Base-by-base conservation (phyloP, 2,329 filamentous ascomycete species). In the Cladosporium sp. region DNA sequence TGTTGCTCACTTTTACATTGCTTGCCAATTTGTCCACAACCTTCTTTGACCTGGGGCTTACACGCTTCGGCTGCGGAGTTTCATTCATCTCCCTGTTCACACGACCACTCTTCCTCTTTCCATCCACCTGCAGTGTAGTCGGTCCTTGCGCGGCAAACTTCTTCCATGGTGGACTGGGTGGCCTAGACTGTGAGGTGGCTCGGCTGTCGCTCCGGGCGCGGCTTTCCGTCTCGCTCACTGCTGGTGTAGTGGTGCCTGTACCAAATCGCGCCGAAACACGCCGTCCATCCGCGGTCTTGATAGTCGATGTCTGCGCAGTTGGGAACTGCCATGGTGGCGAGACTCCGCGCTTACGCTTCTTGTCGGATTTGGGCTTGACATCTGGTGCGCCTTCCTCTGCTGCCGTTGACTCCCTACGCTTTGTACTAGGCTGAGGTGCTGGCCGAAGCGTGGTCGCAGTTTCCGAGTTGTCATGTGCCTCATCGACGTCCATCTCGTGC, bases 151-250 rank as follows among this genome's bases (percentile, higher is more conserved):
- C 92, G 67, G 86, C 86, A 69, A 91, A 86, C 74, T 88, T 92
- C 82, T 95, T 98, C 95, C 95, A 99, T 26, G 95, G 95, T 70
- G 95, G 95, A 69, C 94, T 98, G 67, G 85, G 84, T 63, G 82
- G 80, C 80, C 82, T 78, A 68, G 82, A 77, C 67, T 78, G 69
- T 65, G 73, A 70, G 28, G 54, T 65, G 26, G 70, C 69, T 57
- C 71, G 69, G 59, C 71, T 72, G 44, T 64, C 64, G 59, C 72
- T 74, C 7, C 70, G 68, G 14, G 49, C 65, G 24, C 71, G 66
- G 18, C 67, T 68, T 36, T 74, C 74, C 41, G 64, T 67, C 32
- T 74, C 71, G 52, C 71, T 74, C 12, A 62, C 68, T 26, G 66
- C 68, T 11, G 72, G 72, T n/a, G 69, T 70, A 36, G 62, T 66